Conservation (phyloP, 1,284 basidiomycete species). For the Ceraceosorus guamensis region DNA sequence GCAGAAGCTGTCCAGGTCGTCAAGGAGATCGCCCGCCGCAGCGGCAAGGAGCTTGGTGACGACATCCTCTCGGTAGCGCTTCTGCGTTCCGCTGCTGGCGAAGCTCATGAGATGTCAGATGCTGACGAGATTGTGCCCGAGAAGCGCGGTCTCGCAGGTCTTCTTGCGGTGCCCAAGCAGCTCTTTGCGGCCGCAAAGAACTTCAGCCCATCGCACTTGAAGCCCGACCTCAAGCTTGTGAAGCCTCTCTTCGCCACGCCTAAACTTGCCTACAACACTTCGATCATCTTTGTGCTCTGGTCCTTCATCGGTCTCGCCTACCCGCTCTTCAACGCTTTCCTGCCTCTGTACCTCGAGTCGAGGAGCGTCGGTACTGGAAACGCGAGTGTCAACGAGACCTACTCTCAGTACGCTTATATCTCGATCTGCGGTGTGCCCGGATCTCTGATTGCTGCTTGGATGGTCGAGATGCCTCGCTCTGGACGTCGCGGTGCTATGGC, state of each 20-base stretch:
- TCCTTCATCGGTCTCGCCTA: constrained; percentile 46
- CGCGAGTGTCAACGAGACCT: constrained; percentile 14
- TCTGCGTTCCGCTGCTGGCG: constrained; percentile 43
- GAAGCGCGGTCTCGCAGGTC: background rate
- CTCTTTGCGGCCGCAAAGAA: constrained; percentile 12
- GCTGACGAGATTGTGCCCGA: constrained; percentile 6
- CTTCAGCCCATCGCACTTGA: constrained; percentile 12
- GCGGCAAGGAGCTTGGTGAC: constrained; percentile 33
- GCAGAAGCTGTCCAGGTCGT: constrained; percentile 42
- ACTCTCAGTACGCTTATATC: constrained; percentile 45
- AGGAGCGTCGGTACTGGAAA: constrained; percentile 11
- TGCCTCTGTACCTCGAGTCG: constrained; percentile 37
- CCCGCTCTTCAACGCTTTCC: constrained; percentile 47
- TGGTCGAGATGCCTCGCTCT: constrained; percentile 42
- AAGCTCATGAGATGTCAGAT: constrained; percentile 22
- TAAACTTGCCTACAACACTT: constrained; percentile 37
- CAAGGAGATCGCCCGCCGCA: constrained; percentile 38
- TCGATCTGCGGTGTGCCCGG: constrained; percentile 46
- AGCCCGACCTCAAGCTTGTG: constrained; percentile 36
- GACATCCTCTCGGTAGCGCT: constrained; percentile 41
- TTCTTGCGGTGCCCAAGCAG: constrained; percentile 4
- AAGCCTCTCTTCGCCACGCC: constrained; percentile 35
- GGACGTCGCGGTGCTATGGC: constrained; percentile 45
- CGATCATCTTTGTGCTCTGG: constrained; percentile 39
- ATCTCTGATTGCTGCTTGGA: constrained; percentile 40